A percentile compares a stretch with the other conserved stretches of the same genome.
Conservation (phyloP, 805 yeast species). For the Candida jianshihensis region DNA sequence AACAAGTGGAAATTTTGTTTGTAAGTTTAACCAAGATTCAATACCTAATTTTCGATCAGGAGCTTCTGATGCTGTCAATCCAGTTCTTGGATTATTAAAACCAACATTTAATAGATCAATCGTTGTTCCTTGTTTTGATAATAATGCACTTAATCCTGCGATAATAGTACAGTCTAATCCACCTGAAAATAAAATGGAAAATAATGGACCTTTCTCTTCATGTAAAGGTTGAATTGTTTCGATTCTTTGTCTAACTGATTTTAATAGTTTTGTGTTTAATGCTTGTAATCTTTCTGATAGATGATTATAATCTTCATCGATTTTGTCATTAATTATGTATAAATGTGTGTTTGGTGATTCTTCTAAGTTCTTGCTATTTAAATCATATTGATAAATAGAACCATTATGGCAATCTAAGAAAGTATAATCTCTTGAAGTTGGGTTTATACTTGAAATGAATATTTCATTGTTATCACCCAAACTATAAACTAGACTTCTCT, state of each 20-base stretch:
- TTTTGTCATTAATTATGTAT: constrained; percentile 15
- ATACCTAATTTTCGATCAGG: constrained; percentile 81
- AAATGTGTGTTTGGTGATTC: constrained; percentile 5
- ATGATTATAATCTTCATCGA: constrained; percentile 16
- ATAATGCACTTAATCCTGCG: constrained; percentile 45
- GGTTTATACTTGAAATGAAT: constrained; percentile 42
- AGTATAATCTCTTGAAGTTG: constrained; percentile 20
- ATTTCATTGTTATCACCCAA: constrained; percentile 28
- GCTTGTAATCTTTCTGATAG: constrained; percentile 6
- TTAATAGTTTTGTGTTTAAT: constrained; percentile 25
- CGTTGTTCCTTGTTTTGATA: constrained; percentile 21
- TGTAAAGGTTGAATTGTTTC: constrained; percentile 53
- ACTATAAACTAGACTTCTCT: constrained; percentile 60
- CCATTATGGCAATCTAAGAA: constrained; percentile 55
- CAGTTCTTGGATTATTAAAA: constrained; percentile 82
- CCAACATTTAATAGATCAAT: constrained; percentile 89
- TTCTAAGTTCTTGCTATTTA: constrained; percentile 14
- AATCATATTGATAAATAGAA: constrained; percentile 37
- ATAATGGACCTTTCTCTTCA: constrained; percentile 22
- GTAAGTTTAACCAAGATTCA: constrained; percentile 50
- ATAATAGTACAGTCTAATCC: constrained; percentile 90
- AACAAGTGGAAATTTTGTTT: constrained; percentile 33
- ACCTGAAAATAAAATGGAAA: constrained; percentile 81
- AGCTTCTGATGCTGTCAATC: constrained; percentile 49
- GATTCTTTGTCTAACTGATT: constrained; percentile 45